Conservation (phyloP, 139 green algal species). For the Chlamydomonas eustigma region DNA sequence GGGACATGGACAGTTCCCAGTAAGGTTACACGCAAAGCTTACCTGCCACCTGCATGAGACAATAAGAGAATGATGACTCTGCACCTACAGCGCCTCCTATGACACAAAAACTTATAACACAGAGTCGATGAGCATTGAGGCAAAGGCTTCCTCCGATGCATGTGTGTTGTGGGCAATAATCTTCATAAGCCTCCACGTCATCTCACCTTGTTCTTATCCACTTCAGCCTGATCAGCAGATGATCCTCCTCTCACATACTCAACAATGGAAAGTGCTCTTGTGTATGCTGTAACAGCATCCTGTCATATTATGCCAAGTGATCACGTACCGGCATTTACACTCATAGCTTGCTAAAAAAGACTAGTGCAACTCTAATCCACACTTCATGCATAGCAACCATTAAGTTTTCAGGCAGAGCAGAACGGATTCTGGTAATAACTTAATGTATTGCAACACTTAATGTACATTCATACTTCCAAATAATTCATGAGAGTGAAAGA, state of each 20-base stretch:
- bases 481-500: neutral
- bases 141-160: neutral
- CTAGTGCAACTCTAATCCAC: too few relatives aligned
- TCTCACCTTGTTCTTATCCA: constrained; percentile 3
- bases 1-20: neutral
- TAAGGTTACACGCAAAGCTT: neutral
- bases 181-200: neutral
- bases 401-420: neutral
- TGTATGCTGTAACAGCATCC: neutral
- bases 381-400: neutral
- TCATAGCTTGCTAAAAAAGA: too few relatives aligned
- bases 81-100: neutral
- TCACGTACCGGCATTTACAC: too few relatives aligned
- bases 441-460: neutral
- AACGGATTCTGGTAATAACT: too few relatives aligned
- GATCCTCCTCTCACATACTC: neutral
- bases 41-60: neutral
- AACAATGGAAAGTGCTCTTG: constrained; percentile 6
- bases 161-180: neutral
- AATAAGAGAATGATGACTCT: neutral
- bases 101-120: neutral
- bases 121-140: neutral
- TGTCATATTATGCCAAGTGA: neutral
- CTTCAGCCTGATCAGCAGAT: constrained; percentile 7
- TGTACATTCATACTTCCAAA: neutral